phyloP scores from a whole-genome alignment of 1,139 yeast species.

The Nakaseomyces delphensis region DNA sequence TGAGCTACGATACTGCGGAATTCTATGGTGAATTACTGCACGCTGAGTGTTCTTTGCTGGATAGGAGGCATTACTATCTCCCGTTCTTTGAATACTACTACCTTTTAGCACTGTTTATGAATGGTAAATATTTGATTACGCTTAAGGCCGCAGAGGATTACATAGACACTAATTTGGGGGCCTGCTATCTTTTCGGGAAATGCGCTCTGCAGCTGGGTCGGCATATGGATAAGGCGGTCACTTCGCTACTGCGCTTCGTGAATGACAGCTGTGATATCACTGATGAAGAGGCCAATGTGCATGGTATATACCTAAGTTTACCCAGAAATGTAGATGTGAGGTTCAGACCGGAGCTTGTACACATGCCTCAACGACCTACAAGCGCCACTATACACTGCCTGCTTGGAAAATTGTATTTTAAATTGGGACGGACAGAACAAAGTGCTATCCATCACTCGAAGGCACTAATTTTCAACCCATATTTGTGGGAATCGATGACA shows the following conservation, averaged over 20 bases:
- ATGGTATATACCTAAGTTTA: background rate
- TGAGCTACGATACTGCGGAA: constrained; percentile 28
- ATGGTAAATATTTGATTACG: constrained; percentile 20
- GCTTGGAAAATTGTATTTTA: constrained; percentile 60
- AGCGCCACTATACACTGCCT: constrained; percentile 54
- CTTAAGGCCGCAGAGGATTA: constrained; percentile 18
- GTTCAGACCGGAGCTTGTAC: background rate
- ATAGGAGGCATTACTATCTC: constrained; percentile 15
- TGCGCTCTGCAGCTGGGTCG: constrained; percentile 21
- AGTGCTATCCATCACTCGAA: constrained; percentile 61
- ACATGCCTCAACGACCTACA: constrained; percentile 42
- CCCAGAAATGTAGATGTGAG: background rate
- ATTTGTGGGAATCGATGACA: constrained; percentile 79
- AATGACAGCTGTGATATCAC: constrained; percentile 6
- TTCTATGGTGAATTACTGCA: constrained; percentile 26
- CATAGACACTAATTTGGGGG: constrained; percentile 21
- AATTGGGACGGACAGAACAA: constrained; percentile 51
- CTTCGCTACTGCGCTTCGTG: constrained; percentile 8
- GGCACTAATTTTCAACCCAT: constrained; percentile 67
- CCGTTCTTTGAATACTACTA: constrained; percentile 25
- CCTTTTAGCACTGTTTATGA: constrained; percentile 23
- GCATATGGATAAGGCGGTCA: constrained; percentile 19
- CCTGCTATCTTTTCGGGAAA: constrained; percentile 24
- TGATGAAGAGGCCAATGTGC: constrained; percentile 2
- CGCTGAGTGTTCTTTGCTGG: constrained; percentile 21